phyloP scores from a whole-genome alignment of 164 flowering plant genomes.

The Stephania cephalantha region DNA sequence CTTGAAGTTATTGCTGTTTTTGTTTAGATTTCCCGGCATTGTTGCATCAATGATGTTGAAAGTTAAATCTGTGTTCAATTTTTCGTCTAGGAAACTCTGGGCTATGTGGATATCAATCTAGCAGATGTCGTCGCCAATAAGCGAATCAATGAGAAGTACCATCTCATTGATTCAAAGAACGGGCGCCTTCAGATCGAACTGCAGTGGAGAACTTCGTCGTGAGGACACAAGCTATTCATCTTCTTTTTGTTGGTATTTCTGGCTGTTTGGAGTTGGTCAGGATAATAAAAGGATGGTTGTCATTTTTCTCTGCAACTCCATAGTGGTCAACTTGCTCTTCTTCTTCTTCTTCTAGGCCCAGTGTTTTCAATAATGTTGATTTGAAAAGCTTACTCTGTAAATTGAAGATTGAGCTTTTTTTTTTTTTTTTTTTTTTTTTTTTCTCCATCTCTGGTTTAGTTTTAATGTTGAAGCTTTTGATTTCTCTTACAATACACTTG shows the following conservation, averaged over 20 bases:
- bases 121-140: constrained; percentile 72
- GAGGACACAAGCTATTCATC: not conserved
- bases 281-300: not conserved
- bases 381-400: not conserved
- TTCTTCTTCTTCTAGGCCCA: not conserved
- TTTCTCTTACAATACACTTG: too few species aligned
- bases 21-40: too few species aligned
- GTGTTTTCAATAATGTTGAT: not conserved
- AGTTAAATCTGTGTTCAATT: not conserved
- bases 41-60: too few species aligned
- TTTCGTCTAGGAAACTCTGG: constrained; percentile 58
- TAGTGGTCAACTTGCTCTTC: not conserved
- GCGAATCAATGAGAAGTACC: constrained; percentile 78
- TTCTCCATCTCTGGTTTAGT: not conserved
- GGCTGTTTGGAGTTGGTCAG: not conserved
- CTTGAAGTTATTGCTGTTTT: too few species aligned
- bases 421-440: not conserved
- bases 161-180: constrained; percentile 88
- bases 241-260: not conserved
- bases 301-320: not conserved
- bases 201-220: constrained; percentile 74
- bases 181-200: constrained; percentile 80
- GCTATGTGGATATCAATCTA: constrained; percentile 66
- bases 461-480: not conserved
- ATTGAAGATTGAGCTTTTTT: not conserved